These are phyloP conservation scores for Cystofilobasidium ferigula DNA, from an alignment of 768 basidiomycete genomes.

Conservation along the genomic window DNA sequence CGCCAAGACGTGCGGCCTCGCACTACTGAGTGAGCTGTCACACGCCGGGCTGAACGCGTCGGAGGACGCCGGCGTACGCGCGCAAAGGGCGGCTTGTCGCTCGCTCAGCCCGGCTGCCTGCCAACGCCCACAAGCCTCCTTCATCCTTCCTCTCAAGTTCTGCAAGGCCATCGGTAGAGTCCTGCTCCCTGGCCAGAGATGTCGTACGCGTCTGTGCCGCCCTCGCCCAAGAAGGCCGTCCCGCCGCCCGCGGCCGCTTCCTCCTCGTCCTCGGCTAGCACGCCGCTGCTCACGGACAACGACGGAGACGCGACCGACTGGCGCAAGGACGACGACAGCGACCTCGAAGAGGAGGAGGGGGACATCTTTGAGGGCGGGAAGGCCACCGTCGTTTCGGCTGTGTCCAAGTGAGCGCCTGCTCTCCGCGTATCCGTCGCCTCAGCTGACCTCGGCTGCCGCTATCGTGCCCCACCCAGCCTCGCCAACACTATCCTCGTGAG, in stretches of 20 bases:
- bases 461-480: background rate
- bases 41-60: no score
- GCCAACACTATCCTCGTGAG: constrained; percentile 21
- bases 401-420: constrained; percentile 14
- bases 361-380: constrained; percentile 12
- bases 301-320: background rate
- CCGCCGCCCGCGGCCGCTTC: background rate
- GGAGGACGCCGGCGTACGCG: no score
- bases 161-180: no score
- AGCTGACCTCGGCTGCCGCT: background rate
- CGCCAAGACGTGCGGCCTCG: no score
- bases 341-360: background rate
- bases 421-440: no score
- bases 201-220: background rate
- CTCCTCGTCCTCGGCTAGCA: background rate
- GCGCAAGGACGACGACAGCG: constrained; percentile 8
- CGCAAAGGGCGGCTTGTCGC: no score
- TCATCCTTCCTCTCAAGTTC: no score
- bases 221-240: background rate
- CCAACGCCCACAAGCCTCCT: no score
- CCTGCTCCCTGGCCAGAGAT: no score
- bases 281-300: constrained; percentile 6
- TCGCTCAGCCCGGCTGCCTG: no score
- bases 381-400: constrained; percentile 7
- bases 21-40: no score